phyloP scores from a whole-genome alignment of 2,329 filamentous ascomycete species.

The Clarireedia hainanense region DNA sequence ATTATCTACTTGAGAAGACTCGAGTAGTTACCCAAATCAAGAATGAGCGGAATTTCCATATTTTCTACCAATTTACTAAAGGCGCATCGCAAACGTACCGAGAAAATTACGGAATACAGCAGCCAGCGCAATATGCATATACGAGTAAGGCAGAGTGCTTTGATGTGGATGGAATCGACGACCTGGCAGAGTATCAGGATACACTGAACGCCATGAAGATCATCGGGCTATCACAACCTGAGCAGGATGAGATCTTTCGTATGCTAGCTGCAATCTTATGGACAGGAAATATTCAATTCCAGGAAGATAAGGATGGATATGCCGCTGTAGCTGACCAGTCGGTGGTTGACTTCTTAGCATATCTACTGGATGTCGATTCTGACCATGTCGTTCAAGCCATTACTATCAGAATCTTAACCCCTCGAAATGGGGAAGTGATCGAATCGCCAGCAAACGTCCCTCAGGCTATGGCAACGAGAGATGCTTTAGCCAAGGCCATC shows the following conservation, averaged over 20 bases:
- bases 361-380: slow-evolving; percentile 81
- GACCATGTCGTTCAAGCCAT: slow-evolving; percentile 77
- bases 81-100: slow-evolving; percentile 81
- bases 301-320: slow-evolving; percentile 82
- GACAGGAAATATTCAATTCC: slow-evolving; percentile 90
- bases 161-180: slow-evolving; percentile 90
- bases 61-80: slow-evolving; percentile 99
- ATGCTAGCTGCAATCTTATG: slow-evolving; percentile 88
- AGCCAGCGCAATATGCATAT: slow-evolving; percentile 87
- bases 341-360: slow-evolving; percentile 89
- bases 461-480: slow-evolving; percentile 78
- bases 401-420: slow-evolving; percentile 76
- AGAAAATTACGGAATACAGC: slow-evolving; percentile 82
- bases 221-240: slow-evolving; percentile 78
- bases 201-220: slow-evolving; percentile 91
- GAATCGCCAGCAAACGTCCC: slow-evolving; percentile 76
- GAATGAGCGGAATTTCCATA: slow-evolving; percentile 97
- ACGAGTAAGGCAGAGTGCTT: slow-evolving; percentile 92
- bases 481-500: slow-evolving; percentile 89
- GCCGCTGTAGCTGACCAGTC: slow-evolving; percentile 81
- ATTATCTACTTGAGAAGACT: slow-evolving; percentile 93
- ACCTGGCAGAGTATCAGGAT: slow-evolving; percentile 79
- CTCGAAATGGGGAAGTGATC: slow-evolving; percentile 57
- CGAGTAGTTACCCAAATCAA: slow-evolving; percentile 90
- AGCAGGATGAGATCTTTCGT: slow-evolving; percentile 95